Conservation (phyloP, 2,329 filamentous ascomycete species). For the Zopfia rhizophila region DNA sequence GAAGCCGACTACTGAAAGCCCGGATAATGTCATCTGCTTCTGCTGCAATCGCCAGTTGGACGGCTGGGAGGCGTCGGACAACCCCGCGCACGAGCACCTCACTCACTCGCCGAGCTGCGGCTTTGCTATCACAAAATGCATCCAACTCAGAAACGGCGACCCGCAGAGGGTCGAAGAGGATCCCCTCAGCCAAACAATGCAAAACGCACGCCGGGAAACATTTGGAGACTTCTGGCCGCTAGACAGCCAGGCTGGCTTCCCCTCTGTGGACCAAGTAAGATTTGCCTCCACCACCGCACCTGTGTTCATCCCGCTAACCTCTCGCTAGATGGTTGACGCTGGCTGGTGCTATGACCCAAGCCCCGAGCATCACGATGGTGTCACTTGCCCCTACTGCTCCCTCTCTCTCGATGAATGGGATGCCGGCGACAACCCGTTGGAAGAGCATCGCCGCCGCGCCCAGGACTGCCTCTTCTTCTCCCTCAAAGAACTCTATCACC, state of each 20-base stretch:
- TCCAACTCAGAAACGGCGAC: conserved; percentile 69
- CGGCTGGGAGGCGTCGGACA: conserved; percentile 90
- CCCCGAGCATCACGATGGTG: conserved; percentile 84
- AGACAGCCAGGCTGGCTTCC: conserved; percentile 60
- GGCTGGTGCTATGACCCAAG: conserved; percentile 95
- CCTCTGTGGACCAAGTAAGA: conserved; percentile 72
- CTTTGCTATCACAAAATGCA: conserved; percentile 75
- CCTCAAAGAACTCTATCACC: conserved; percentile 67
- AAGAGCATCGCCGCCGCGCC: conserved; percentile 85
- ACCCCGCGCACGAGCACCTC: conserved; percentile 85
- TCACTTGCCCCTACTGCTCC: conserved; percentile 90
- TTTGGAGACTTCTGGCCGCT: conserved; percentile 91
- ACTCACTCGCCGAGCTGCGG: conserved; percentile 84
- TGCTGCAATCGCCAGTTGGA: conserved; percentile 85
- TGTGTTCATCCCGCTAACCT: conserved; percentile 11
- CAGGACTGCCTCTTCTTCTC: conserved; percentile 85
- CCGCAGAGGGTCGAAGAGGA: conserved; percentile 75
- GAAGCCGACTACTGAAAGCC: conserved; percentile 76
- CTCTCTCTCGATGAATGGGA: conserved; percentile 96
- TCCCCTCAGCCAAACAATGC: conserved; percentile 76
- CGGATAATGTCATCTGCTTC: conserved; percentile 92
- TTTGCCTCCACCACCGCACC: neutral
- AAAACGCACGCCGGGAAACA: conserved; percentile 81
- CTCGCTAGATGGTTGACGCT: conserved; percentile 81
- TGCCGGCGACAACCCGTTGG: conserved; percentile 86